These are phyloP conservation scores for Craterostigma plantagineum DNA, from an alignment of 257 asterid genomes.

Conservation along the genomic window DNA sequence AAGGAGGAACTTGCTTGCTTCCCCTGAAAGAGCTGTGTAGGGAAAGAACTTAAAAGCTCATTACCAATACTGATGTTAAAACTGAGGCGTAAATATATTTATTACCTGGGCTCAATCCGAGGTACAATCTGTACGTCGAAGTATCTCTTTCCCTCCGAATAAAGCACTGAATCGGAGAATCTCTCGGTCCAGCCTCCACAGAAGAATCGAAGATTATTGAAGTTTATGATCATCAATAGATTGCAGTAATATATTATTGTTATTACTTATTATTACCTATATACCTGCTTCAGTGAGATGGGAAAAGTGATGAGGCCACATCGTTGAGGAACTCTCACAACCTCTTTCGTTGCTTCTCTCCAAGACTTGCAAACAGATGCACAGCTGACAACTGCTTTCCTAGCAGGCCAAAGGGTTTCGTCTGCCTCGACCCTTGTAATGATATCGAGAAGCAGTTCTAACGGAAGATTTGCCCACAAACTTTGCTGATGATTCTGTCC, in stretches of 20 bases:
- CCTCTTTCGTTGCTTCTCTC: slow-evolving; percentile 39
- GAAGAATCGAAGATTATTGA: no score
- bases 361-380: slow-evolving; percentile 56
- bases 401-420: slow-evolving; percentile 41
- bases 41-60: background rate
- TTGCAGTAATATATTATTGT: background rate
- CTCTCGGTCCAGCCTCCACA: slow-evolving; percentile 56
- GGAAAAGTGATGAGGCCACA: slow-evolving; percentile 71
- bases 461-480: slow-evolving; percentile 4
- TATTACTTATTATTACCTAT: background rate
- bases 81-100: slow-evolving; percentile 6
- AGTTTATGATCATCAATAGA: no score
- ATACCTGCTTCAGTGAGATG: slow-evolving; percentile 58
- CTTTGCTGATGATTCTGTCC: slow-evolving; percentile 1
- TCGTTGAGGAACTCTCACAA: slow-evolving; percentile 38
- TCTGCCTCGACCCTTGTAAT: slow-evolving; percentile 30
- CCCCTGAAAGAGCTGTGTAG: slow-evolving; percentile 40
- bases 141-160: slow-evolving; percentile 58
- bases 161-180: slow-evolving; percentile 53
- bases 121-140: slow-evolving; percentile 38
- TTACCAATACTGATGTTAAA: no score
- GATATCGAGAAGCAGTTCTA: slow-evolving; percentile 30
- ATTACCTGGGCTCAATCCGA: slow-evolving; percentile 63
- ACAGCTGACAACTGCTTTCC: slow-evolving; percentile 38
- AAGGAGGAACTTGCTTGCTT: slow-evolving; percentile 34